phyloP scores from a whole-genome alignment of 352 stramenopile species.

The Bremia lactucae region DNA sequence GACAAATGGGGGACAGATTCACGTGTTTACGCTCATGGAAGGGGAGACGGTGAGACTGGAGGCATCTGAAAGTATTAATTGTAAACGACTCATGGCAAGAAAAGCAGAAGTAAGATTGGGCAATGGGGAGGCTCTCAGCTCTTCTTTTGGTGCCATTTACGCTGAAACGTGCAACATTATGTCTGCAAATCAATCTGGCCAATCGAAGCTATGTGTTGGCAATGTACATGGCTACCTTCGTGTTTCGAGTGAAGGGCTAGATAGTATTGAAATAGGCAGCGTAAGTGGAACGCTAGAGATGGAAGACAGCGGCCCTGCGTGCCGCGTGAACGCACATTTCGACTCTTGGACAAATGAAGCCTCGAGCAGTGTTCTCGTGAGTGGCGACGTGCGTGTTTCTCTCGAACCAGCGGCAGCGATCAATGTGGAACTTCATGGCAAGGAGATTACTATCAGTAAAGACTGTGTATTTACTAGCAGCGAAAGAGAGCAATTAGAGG shows the following conservation, averaged over 20 bases:
- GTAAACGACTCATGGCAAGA: constrained; percentile 57
- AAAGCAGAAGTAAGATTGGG: constrained; percentile 42
- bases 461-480: constrained; percentile 33
- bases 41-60: constrained; percentile 39
- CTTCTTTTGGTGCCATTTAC: constrained; percentile 69
- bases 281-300: constrained; percentile 62
- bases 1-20: constrained; percentile 48
- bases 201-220: constrained; percentile 30
- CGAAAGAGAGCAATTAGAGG: constrained; percentile 61
- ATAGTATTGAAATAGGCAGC: constrained; percentile 41
- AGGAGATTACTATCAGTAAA: constrained; percentile 25
- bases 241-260: constrained; percentile 35
- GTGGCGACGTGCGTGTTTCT: constrained; percentile 48
- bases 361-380: constrained; percentile 53
- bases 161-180: constrained; percentile 36
- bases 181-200: constrained; percentile 21
- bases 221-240: constrained; percentile 67
- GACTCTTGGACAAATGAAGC: constrained; percentile 46
- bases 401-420: constrained; percentile 46
- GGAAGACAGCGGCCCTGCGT: constrained; percentile 50
- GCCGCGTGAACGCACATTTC: constrained; percentile 54
- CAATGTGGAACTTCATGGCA: constrained; percentile 57
- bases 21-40: constrained; percentile 39
- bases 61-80: constrained; percentile 27
- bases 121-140: constrained; percentile 18